These are phyloP conservation scores for Yamadazyma olivae DNA, from an alignment of 805 yeast species.

Conservation along the genomic window DNA sequence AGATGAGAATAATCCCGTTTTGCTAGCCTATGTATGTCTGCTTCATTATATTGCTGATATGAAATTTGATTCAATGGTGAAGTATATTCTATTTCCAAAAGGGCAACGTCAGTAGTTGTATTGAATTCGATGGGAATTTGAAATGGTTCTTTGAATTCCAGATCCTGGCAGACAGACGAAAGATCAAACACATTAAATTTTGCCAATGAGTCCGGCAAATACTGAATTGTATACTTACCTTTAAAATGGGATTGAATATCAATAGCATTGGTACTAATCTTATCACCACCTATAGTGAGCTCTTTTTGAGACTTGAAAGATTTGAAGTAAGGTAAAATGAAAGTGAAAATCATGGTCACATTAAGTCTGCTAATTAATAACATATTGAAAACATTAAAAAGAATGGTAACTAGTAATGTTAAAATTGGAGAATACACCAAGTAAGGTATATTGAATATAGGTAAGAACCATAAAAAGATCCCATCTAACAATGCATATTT, in stretches of 20 bases:
- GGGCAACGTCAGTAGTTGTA: constrained; percentile 69
- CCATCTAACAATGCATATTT: constrained; percentile 78
- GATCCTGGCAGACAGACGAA: constrained; percentile 49
- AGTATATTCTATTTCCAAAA: constrained; percentile 60
- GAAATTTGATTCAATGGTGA: constrained; percentile 51
- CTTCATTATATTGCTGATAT: constrained; percentile 52
- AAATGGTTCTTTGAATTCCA: constrained; percentile 5
- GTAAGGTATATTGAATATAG: constrained; percentile 73
- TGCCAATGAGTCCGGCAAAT: constrained; percentile 89
- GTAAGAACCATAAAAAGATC: constrained; percentile 63
- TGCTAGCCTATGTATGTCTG: constrained; percentile 46
- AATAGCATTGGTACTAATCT: constrained; percentile 34
- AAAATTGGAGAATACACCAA: constrained; percentile 60
- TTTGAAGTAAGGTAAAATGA: constrained; percentile 43
- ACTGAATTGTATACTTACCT: constrained; percentile 83
- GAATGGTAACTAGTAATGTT: constrained; percentile 46
- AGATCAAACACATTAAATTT: constrained; percentile 71
- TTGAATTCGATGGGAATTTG: constrained; percentile 74
- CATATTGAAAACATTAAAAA: constrained; percentile 50
- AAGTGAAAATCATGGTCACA: constrained; percentile 40
- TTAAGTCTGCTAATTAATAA: constrained; percentile 51
- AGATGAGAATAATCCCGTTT: constrained; percentile 31
- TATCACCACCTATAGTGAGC: constrained; percentile 50
- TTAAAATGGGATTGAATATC: constrained; percentile 66
- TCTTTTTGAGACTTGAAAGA: constrained; percentile 40